Conservation (phyloP, 768 basidiomycete species). For the Agaricus bisporus region DNA sequence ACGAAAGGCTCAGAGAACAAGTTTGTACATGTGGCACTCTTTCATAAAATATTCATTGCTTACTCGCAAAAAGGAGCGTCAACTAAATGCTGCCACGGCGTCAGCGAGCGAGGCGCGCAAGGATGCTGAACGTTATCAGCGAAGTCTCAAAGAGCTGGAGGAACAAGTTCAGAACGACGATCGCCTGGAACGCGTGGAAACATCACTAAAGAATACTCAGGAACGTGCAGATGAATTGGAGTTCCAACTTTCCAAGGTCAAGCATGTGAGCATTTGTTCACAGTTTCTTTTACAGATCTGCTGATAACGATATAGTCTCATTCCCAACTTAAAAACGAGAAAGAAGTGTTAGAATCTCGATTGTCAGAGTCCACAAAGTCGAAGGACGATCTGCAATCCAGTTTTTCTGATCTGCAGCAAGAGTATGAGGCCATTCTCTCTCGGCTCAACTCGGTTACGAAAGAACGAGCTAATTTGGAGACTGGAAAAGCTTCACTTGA, state of each 20-base stretch:
- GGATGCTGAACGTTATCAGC: conserved; percentile 47
- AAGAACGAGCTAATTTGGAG: conserved; percentile 40
- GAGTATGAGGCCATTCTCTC: conserved; percentile 31
- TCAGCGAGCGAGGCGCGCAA: conserved; percentile 46
- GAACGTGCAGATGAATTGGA: conserved; percentile 81
- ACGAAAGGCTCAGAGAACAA: conserved; percentile 49
- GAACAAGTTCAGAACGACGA: conserved; percentile 84
- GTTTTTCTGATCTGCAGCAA: conserved; percentile 40
- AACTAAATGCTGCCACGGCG: conserved; percentile 59
- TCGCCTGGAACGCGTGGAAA: conserved; percentile 68
- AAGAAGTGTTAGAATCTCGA: conserved; percentile 47
- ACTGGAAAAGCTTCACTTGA: conserved; percentile 47
- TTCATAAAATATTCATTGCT: conserved; percentile 12
- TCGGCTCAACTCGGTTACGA: conserved; percentile 36
- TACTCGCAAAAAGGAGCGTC: conserved; percentile 53
- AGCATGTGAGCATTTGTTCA: conserved; percentile 47
- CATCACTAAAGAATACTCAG: conserved; percentile 69
- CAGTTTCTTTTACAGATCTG: not conserved
- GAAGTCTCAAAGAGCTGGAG: conserved; percentile 63
- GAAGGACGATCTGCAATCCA: conserved; percentile 42
- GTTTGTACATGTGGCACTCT: conserved; percentile 22
- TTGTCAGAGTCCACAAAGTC: conserved; percentile 33
- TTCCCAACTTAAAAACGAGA: conserved; percentile 51
- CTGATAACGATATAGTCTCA: conserved; percentile 36
- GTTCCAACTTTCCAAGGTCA: conserved; percentile 72